A percentile compares a stretch with the other conserved stretches of the same genome.
These are phyloP conservation scores for Apophysomyces elegans DNA, from an alignment of 371 early-diverging fungal genomes.

Conservation along the genomic window DNA sequence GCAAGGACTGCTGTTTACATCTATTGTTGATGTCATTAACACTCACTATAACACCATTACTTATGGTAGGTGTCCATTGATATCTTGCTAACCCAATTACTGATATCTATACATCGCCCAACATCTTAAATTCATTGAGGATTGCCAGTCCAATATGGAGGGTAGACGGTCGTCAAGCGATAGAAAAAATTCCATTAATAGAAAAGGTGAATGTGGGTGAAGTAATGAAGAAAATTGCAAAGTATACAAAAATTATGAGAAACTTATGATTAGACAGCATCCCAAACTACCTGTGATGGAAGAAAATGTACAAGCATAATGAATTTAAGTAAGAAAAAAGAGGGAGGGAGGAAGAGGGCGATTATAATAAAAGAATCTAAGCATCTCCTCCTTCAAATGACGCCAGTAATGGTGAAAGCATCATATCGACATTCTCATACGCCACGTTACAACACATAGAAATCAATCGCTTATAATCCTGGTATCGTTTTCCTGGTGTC, in stretches of 20 bases:
- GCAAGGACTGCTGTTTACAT: too few relatives aligned
- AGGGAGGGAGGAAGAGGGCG: background rate
- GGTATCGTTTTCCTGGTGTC: constrained; percentile 16
- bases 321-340: background rate
- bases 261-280: background rate
- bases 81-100: too few relatives aligned
- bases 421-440: constrained; percentile 23
- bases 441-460: constrained; percentile 21
- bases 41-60: too few relatives aligned
- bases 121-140: too few relatives aligned
- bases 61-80: too few relatives aligned
- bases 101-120: too few relatives aligned
- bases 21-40: too few relatives aligned
- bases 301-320: constrained; percentile 1
- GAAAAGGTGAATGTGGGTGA: too few relatives aligned
- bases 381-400: constrained; percentile 27
- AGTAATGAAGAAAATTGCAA: too few relatives aligned
- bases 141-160: too few relatives aligned
- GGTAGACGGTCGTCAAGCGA: too few relatives aligned
- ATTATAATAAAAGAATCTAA: background rate
- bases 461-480: constrained; percentile 23
- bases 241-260: background rate
- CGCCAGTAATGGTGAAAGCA: constrained; percentile 33
- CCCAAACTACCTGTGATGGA: background rate
- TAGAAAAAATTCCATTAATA: too few relatives aligned